Evolutionary conservation across 192 early-diverging fungal species (phyloP), one percentile per base, ranked within the genome.

Genomic region (Pilaira anomala): DNA sequence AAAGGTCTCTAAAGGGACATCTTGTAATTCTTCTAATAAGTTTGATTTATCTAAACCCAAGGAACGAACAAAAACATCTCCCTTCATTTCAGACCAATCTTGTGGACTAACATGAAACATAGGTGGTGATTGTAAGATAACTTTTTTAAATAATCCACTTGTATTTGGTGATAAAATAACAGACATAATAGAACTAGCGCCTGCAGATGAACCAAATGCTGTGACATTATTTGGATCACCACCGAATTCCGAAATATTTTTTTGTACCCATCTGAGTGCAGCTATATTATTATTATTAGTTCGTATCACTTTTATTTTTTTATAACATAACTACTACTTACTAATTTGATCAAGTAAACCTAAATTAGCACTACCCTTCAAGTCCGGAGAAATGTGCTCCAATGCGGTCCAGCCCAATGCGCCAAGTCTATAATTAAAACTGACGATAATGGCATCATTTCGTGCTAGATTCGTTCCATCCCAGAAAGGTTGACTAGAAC

Each of bases 201-300:
- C 86, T 11, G 83, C 86, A 28, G 77, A 80, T 54, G 82, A 76
- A 2, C 87, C 87, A 61, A 83, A 73, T 24, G 80, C 72, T 4
- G 87, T 89, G 8, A 87, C 62, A 50, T 70, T 30, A 12, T 53
- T 65, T 3, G 85, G 74, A 71, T 88, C 74, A 26, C 85, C 85
- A 18, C 85, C 86, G 73, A 89, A 89, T 7, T 73, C 62, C n/a
- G 58, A 77, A 65, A 89, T 89, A 52, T 87, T 84, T n/a, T 67
- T 41, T 22, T 72, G 59, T 22, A 89, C 76, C 87, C 87, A 89
- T 51, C 72, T 42, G 11, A 89, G 45, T 11, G 85, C 84, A 18
- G 53, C 66, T 62, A 41, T 14, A 29, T 57, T 21, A 8, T 39
- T 16, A 29, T n/a, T 7, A 18, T 19, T 8, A 6, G 11, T 61